Base-by-base conservation (phyloP, 2,329 filamentous ascomycete species). In the Penicillium capsulatum region DNA sequence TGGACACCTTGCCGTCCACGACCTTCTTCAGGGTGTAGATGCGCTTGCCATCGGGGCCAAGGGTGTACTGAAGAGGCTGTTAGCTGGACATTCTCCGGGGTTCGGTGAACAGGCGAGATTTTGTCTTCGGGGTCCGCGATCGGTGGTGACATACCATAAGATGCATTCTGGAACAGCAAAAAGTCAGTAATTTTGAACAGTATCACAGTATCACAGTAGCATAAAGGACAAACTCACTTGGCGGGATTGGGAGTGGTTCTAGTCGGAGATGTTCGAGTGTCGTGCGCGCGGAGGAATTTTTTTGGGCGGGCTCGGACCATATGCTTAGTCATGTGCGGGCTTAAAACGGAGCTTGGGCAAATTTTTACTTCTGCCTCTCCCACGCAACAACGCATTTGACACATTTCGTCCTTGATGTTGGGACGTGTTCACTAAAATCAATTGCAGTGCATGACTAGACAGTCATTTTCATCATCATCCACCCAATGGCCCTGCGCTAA, bases 21-120 rank as follows among this genome's bases (percentile, higher is more conserved):
- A 51, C 35, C 75, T 97, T 96, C 73, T 96, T 91, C 53, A 97
- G 81, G 33, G 92, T 97, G 78, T 97, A 98, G 60, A 84, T 72
- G 67, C 91, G 88, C 75, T 88, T 91, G 76, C 91, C 90, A 47
- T 78, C 73, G 56, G 77, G 67, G 68, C 89, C 85, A 71, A 90
- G 73, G 50, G 86, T 92, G 81, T 91, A 95, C 92, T 65, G 17
- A 13, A 13, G n/a, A 10, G 14, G 10, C 30, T 33, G 22, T 45
- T 33, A 33, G 26, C 20, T 22, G 45, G 38, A 38, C n/a, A 38
- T 40, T 30, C 27, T 44, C 26, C 31, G 24, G 22, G 17, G 26
- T 11, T 30, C 30, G n/a, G 14, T 32, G 17, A 15, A 31, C 38
- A 31, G 33, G 13, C 15, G 19, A 37, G 31, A 32, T n/a, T 32